Evolutionary conservation across 371 early-diverging fungal species (phyloP).

Genomic region (Gilbertella persicaria): DNA sequence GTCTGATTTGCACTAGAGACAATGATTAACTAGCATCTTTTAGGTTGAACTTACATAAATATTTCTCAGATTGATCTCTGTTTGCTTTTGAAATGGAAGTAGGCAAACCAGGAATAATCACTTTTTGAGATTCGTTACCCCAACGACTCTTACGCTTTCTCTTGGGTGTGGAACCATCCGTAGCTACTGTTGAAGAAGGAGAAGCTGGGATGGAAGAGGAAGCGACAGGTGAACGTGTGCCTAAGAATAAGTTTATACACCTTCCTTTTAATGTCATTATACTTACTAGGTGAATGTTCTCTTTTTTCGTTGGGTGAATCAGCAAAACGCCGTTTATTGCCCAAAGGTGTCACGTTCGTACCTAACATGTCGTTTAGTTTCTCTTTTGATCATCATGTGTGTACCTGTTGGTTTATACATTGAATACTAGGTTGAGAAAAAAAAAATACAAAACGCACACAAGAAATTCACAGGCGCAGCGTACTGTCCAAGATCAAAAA

Average conservation of each 20-base stretch:
- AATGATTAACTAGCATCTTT: background rate
- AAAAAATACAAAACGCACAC: background rate
- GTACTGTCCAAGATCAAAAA: too few relatives aligned
- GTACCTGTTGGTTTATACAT: constrained; percentile 34
- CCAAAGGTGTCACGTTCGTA: constrained; percentile 50
- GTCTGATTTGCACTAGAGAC: constrained; percentile 70
- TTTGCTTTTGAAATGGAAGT: constrained; percentile 80
- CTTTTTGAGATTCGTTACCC: constrained; percentile 74
- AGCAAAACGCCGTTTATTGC: constrained; percentile 39
- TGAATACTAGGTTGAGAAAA: background rate
- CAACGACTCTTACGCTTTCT: constrained; percentile 80
- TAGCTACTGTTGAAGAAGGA: constrained; percentile 4
- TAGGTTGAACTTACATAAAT: constrained; percentile 63
- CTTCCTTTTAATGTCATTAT: background rate
- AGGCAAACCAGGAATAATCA: constrained; percentile 80
- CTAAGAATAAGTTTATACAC: background rate
- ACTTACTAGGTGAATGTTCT: constrained; percentile 1
- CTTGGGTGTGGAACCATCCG: constrained; percentile 40
- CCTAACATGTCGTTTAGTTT: constrained; percentile 24
- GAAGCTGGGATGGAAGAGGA: background rate
- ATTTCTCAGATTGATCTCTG: constrained; percentile 81
- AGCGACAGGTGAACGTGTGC: background rate
- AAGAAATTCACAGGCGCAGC: too few relatives aligned
- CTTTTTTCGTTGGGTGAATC: constrained; percentile 16
- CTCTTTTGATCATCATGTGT: background rate